Evolutionary conservation across 2,329 filamentous ascomycete genomes (phyloP), one percentile per base, ranked within the genome.

Genomic region (Kalmusia sp.): DNA sequence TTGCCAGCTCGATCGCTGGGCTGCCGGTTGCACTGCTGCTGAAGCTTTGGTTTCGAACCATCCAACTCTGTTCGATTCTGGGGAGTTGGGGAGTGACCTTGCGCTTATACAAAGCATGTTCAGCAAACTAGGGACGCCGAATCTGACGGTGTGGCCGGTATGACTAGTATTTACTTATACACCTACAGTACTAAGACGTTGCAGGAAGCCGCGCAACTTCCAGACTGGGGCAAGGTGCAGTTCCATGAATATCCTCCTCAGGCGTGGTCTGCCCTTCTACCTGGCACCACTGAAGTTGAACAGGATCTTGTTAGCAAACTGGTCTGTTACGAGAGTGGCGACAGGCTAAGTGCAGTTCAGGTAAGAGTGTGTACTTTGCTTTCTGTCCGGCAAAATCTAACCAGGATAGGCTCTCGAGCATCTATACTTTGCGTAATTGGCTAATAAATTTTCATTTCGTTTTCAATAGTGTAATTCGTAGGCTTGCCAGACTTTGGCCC

Each of bases 71-170:
- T 98, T 99, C 63, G 89, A 95, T 69, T 91, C 92, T 3, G 90
- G 92, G 1, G 91, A 96, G 63, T 83, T 98, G 45, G 95, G 96
- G 0, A 98, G 91, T 68, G 95, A 99, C 75, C 80, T 99, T 33
- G 90, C 91, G 0, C 80, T 99, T 45, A 93, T 99, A 51, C 82
- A 93, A 48, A 96, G 92, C 67, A 93, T 98, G 30, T 98, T 99
- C 77, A 88, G 90, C 75, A 96, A 89, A 0, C 75, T 99, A 6
- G 96, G 96, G 1, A 97, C 93, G 1, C 95, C 95, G 0, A 89
- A 89, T 38, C 75, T 81, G n/a, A 79, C 87, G 47, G 86, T 80
- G 0, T 99, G 95, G 95, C 95, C 95, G 2, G 91, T 86, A 73
- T 62, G 82, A 70, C 21, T 3, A 22, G 31, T 3, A 37, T 22